Evolutionary conservation across 1,284 basidiomycete species (phyloP).

Genomic region (Cryptococcus maquisensis): DNA sequence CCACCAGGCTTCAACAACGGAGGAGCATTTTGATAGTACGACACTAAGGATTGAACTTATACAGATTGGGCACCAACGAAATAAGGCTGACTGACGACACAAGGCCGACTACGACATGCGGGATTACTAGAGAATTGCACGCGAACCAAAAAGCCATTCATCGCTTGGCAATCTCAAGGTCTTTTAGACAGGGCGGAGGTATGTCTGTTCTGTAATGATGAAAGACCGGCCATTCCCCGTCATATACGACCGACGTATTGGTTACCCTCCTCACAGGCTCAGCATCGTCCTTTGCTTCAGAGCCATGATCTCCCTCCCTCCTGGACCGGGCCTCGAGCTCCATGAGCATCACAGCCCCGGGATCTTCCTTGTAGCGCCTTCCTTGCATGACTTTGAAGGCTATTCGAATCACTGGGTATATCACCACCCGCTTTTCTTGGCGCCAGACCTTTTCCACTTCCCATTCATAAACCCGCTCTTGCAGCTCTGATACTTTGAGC

Average conservation of each 20-base stretch:
- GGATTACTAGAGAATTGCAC: too few relatives aligned
- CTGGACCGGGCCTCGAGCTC: constrained; percentile 1
- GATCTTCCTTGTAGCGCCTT: background rate
- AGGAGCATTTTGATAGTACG: too few relatives aligned
- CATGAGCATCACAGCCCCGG: constrained; percentile 18
- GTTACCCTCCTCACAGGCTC: constrained; percentile 4
- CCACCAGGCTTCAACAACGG: too few relatives aligned
- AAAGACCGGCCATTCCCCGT: constrained; percentile 20
- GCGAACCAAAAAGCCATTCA: too few relatives aligned
- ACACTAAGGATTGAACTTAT: too few relatives aligned
- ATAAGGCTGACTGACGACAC: too few relatives aligned
- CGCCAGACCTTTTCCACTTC: constrained; percentile 10
- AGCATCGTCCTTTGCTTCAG: too few relatives aligned
- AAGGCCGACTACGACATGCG: too few relatives aligned
- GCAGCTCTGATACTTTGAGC: constrained; percentile 1
- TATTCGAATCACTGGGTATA: constrained; percentile 1
- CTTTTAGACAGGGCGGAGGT: constrained; percentile 14
- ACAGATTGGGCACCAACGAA: too few relatives aligned
- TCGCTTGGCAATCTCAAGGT: background rate
- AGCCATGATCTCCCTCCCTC: too few relatives aligned
- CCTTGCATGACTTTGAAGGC: constrained; percentile 1
- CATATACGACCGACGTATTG: constrained; percentile 15
- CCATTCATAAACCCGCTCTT: constrained; percentile 4
- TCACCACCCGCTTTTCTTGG: background rate
- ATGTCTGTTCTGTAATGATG: constrained; percentile 19